A percentile compares a stretch with the other conserved stretches of the same genome.
Conservation (phyloP, 2,329 filamentous ascomycete genomes). For the Cladophialophora exuberans region DNA sequence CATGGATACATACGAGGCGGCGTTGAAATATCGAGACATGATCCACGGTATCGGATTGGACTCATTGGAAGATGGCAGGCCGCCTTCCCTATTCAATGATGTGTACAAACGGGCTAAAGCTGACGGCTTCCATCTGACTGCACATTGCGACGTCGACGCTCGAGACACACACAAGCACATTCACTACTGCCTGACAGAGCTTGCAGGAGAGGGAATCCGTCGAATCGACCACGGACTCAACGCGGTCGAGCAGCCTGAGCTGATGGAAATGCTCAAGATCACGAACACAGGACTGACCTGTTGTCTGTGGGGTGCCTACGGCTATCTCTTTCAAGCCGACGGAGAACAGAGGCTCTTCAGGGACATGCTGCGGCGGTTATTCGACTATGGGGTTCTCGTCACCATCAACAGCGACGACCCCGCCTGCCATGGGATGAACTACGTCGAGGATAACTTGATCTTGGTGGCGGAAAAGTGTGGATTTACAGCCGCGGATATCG, state of each 20-base stretch:
- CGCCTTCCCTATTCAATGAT: constrained; percentile 10
- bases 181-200: constrained; percentile 38
- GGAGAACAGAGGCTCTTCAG: constrained; percentile 35
- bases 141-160: constrained; percentile 54
- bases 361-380: neutral
- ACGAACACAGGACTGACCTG: constrained; percentile 45
- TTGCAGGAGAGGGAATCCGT: constrained; percentile 22
- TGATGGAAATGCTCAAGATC: constrained; percentile 39
- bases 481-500: neutral
- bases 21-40: constrained; percentile 30
- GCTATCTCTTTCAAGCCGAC: constrained; percentile 36
- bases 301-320: constrained; percentile 48
- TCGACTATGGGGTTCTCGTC: constrained; percentile 41
- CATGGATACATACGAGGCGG: constrained; percentile 43
- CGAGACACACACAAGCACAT: constrained; percentile 52
- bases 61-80: constrained; percentile 5
- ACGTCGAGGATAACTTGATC: neutral
- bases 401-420: constrained; percentile 56
- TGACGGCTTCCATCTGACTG: constrained; percentile 49
- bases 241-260: constrained; percentile 40
- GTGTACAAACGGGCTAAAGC: constrained; percentile 35
- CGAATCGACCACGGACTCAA: constrained; percentile 50
- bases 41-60: constrained; percentile 10
- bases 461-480: neutral
- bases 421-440: constrained; percentile 29